These are phyloP conservation scores for Bertia moriformis DNA, from an alignment of 2,329 filamentous ascomycete genomes.

Conservation along the genomic window DNA sequence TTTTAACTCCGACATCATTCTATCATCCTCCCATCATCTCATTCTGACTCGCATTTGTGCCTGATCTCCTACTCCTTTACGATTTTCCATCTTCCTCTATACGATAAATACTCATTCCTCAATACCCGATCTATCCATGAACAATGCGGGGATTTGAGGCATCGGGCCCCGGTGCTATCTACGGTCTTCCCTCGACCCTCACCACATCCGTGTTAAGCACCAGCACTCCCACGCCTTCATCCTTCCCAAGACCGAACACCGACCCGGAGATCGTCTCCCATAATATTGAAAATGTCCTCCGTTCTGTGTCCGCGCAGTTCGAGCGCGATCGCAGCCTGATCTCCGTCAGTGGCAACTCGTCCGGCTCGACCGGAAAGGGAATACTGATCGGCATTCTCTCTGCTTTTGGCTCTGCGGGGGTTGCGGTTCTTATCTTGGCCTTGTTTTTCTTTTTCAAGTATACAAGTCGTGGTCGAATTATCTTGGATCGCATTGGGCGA, in stretches of 20 bases:
- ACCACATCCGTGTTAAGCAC: constrained; percentile 13
- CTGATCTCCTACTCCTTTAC: too few species aligned
- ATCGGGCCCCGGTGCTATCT: constrained; percentile 18
- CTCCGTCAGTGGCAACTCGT: constrained; percentile 1
- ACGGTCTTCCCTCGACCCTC: constrained; percentile 16
- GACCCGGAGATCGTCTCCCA: background rate
- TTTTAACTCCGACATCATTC: too few species aligned
- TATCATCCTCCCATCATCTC: too few species aligned
- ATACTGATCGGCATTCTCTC: constrained; percentile 90
- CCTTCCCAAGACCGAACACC: background rate
- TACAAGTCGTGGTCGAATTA: constrained; percentile 73
- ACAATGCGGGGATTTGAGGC: constrained; percentile 21
- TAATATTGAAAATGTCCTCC: background rate
- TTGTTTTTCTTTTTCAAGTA: constrained; percentile 90
- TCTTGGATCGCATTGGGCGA: constrained; percentile 81
- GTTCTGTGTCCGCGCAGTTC: background rate
- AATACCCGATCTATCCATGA: too few species aligned
- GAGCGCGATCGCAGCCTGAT: background rate
- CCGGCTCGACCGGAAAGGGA: constrained; percentile 41
- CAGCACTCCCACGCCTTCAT: constrained; percentile 1
- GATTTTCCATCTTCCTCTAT: too few species aligned
- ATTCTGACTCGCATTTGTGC: too few species aligned
- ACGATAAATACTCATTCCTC: too few species aligned
- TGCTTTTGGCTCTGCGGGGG: constrained; percentile 77
- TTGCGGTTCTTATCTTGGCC: constrained; percentile 67